phyloP scores from a whole-genome alignment of 2,329 filamentous ascomycete genomes.

The Xylariaceae sp. region DNA sequence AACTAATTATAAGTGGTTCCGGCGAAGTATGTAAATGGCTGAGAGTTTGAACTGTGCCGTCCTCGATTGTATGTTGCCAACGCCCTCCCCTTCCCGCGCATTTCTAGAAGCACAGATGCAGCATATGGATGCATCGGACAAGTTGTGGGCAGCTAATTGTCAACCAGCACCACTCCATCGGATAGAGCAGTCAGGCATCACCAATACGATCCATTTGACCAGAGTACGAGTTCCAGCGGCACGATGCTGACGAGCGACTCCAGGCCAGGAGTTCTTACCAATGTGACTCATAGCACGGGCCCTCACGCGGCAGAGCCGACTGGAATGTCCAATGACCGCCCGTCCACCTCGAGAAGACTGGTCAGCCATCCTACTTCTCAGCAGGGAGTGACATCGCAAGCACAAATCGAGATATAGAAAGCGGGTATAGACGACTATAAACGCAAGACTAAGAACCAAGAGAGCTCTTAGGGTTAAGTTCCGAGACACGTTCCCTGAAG shows the following conservation, averaged over 20 bases:
- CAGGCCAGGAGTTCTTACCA: constrained; percentile 69
- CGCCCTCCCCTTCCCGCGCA: constrained; percentile 42
- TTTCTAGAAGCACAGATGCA: constrained; percentile 25
- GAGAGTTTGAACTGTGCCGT: constrained; percentile 32
- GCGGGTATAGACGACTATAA: constrained; percentile 63
- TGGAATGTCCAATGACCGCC: constrained; percentile 50
- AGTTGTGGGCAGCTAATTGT: constrained; percentile 25
- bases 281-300: constrained; percentile 68
- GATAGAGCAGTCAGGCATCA: constrained; percentile 20
- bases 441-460: constrained; percentile 73
- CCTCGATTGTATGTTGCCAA: constrained; percentile 48
- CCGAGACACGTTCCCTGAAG: constrained; percentile 61
- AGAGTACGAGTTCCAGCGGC: constrained; percentile 60
- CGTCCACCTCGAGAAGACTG: constrained; percentile 42
- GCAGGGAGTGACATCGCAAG: constrained; percentile 38
- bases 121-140: constrained; percentile 16
- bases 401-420: constrained; percentile 54
- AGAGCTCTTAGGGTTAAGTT: constrained; percentile 92
- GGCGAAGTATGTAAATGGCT: constrained; percentile 34
- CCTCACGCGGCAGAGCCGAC: constrained; percentile 54
- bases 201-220: constrained; percentile 38
- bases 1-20: constrained; percentile 38
- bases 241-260: constrained; percentile 70
- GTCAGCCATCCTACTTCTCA: constrained; percentile 46
- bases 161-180: constrained; percentile 29